These are phyloP conservation scores for Aureobasidium sp. DNA, from an alignment of 2,329 filamentous ascomycete genomes.

Conservation along the genomic window DNA sequence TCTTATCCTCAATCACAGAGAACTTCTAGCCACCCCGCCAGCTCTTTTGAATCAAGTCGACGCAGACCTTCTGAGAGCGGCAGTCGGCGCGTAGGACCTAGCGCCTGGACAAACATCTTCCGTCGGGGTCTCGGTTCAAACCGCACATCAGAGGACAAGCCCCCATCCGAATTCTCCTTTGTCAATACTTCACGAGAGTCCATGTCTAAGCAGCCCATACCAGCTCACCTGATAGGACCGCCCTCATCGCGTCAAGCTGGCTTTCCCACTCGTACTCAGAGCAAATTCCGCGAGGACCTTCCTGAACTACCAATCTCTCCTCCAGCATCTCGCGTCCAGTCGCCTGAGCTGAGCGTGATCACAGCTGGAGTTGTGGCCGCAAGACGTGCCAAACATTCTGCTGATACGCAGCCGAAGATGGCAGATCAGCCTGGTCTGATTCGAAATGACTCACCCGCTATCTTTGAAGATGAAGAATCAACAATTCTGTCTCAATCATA, in stretches of 20 bases:
- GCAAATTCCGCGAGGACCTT: slow-evolving; percentile 85
- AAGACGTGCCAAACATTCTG: slow-evolving; percentile 26
- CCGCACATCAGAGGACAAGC: slow-evolving; percentile 27
- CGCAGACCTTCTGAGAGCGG: slow-evolving; percentile 25
- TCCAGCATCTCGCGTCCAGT: slow-evolving; percentile 71
- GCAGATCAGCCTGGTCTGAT: slow-evolving; percentile 35
- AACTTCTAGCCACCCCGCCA: slow-evolving; percentile 11
- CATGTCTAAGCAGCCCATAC: slow-evolving; percentile 52
- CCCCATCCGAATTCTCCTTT: slow-evolving; percentile 61
- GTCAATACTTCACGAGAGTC: slow-evolving; percentile 88
- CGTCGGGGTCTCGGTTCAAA: slow-evolving; percentile 40
- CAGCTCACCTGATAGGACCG: slow-evolving; percentile 37
- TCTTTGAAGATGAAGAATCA: not conserved
- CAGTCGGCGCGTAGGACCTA: slow-evolving; percentile 25
- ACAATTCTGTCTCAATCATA: slow-evolving; percentile 64
- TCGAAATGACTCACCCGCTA: slow-evolving; percentile 17
- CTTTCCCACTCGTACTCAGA: slow-evolving; percentile 70
- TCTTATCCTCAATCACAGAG: slow-evolving; percentile 30
- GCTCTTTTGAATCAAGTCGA: slow-evolving; percentile 18
- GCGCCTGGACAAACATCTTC: slow-evolving; percentile 65
- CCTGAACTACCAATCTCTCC: slow-evolving; percentile 82
- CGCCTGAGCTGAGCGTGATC: slow-evolving; percentile 54
- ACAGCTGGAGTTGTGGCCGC: slow-evolving; percentile 32
- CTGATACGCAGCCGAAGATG: not conserved
- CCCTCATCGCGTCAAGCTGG: slow-evolving; percentile 39